Evolutionary conservation across 2,329 filamentous ascomycete genomes (phyloP).

Genomic region (Colletotrichum paranaense): DNA sequence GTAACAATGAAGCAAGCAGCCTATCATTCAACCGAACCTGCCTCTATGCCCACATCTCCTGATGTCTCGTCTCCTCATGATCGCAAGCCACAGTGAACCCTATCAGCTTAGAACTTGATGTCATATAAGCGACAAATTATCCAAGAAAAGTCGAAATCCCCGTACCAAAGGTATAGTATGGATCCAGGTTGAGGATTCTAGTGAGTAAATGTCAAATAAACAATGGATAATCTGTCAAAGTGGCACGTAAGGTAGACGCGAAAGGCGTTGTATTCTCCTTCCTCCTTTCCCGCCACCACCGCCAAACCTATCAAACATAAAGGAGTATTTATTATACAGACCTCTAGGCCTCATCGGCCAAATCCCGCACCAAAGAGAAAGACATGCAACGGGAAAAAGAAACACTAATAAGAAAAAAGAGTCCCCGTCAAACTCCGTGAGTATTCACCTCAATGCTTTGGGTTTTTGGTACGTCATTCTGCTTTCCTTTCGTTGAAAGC

Average conservation of each 20-base stretch:
- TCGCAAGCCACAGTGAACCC: neutral
- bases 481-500: constrained; percentile 1
- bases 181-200: neutral
- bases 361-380: constrained; percentile 3
- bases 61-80: neutral
- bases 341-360: constrained; percentile 8
- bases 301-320: constrained; percentile 1
- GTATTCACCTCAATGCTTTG: constrained; percentile 32
- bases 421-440: constrained; percentile 35
- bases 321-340: constrained; percentile 37
- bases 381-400: constrained; percentile 19
- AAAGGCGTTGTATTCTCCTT: neutral
- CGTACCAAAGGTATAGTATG: too few species aligned
- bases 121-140: neutral
- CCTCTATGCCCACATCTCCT: too few species aligned
- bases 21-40: neutral
- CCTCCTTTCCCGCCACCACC: neutral
- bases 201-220: neutral
- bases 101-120: neutral
- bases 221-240: constrained; percentile 31
- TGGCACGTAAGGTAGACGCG: constrained; percentile 18
- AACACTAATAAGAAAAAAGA: constrained; percentile 24
- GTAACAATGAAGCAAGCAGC: neutral
- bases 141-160: too few species aligned
- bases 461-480: constrained; percentile 19